These are phyloP conservation scores for Diutina pseudorugosa DNA, from an alignment of 1,139 yeast species.

Conservation along the genomic window DNA sequence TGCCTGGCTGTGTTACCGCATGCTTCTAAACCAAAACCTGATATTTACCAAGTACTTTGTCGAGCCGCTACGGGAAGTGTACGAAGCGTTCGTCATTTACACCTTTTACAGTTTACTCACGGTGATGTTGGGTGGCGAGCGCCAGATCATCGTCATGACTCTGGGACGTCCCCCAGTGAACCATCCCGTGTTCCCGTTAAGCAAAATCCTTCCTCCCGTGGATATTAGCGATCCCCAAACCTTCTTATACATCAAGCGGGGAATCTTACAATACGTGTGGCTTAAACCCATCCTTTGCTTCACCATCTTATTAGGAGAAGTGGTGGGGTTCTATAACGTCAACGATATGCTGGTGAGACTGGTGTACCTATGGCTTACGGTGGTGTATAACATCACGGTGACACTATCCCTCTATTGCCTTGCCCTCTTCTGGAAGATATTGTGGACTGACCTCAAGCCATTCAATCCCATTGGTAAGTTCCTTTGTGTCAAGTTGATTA, in stretches of 20 bases:
- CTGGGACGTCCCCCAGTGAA: slow-evolving; percentile 63
- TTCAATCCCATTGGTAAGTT: slow-evolving; percentile 90
- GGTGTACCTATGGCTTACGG: slow-evolving; percentile 52
- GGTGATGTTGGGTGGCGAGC: slow-evolving; percentile 82
- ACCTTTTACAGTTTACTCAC: slow-evolving; percentile 81
- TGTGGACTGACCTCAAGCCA: slow-evolving; percentile 62
- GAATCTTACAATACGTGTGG: slow-evolving; percentile 92
- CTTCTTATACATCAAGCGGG: slow-evolving; percentile 67
- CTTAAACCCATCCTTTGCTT: slow-evolving; percentile 70
- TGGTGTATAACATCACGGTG: slow-evolving; percentile 70
- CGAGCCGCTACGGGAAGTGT: slow-evolving; percentile 77
- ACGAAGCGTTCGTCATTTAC: slow-evolving; percentile 92
- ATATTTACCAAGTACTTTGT: slow-evolving; percentile 31
- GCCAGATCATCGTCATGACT: slow-evolving; percentile 62
- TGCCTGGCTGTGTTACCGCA: slow-evolving; percentile 39
- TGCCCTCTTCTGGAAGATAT: slow-evolving; percentile 86
- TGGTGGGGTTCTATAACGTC: slow-evolving; percentile 37
- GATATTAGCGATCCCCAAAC: slow-evolving; percentile 83
- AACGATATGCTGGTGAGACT: slow-evolving; percentile 38
- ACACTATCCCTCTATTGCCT: slow-evolving; percentile 72
- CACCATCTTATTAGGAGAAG: slow-evolving; percentile 38
- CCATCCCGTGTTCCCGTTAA: slow-evolving; percentile 51
- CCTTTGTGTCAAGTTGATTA: slow-evolving; percentile 81
- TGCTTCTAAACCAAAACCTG: slow-evolving; percentile 33
- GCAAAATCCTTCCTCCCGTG: slow-evolving; percentile 37